These are phyloP conservation scores for Phaeoacremonium minimum DNA, from an alignment of 2,329 filamentous ascomycete genomes.

Conservation along the genomic window DNA sequence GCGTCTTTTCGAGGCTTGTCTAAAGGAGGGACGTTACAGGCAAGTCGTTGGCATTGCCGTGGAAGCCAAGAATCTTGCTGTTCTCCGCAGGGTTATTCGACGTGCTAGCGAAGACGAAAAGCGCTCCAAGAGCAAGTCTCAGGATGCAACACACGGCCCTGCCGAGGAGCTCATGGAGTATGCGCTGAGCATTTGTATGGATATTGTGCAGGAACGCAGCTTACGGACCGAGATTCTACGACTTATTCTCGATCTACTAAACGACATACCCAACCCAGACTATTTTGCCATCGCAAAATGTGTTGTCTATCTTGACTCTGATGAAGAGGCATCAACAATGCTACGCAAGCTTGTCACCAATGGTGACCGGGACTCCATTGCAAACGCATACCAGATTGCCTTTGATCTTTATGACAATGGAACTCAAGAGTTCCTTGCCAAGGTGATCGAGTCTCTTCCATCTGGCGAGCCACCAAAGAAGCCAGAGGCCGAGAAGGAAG, in stretches of 20 bases:
- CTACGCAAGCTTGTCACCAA: slow-evolving; percentile 76
- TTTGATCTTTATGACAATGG: slow-evolving; percentile 99
- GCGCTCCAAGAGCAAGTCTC: slow-evolving; percentile 57
- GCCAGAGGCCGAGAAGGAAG: slow-evolving; percentile 37
- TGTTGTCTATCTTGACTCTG: slow-evolving; percentile 90
- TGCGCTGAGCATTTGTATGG: slow-evolving; percentile 92
- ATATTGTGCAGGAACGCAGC: slow-evolving; percentile 88
- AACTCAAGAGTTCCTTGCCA: slow-evolving; percentile 91
- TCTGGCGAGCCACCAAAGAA: slow-evolving; percentile 41
- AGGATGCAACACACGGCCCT: slow-evolving; percentile 47
- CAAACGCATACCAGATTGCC: slow-evolving; percentile 92
- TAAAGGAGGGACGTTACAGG: slow-evolving; percentile 80
- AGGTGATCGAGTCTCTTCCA: slow-evolving; percentile 79
- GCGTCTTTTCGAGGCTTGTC: slow-evolving; percentile 85
- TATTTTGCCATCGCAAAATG: slow-evolving; percentile 98
- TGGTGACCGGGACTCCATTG: slow-evolving; percentile 72
- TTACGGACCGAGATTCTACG: slow-evolving; percentile 81
- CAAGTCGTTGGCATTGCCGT: slow-evolving; percentile 97
- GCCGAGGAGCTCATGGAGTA: slow-evolving; percentile 97
- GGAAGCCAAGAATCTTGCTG: slow-evolving; percentile 86
- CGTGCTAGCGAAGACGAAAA: slow-evolving; percentile 85
- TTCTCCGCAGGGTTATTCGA: slow-evolving; percentile 81
- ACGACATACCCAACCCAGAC: slow-evolving; percentile 86
- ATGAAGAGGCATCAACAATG: slow-evolving; percentile 85
- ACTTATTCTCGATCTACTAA: slow-evolving; percentile 91